Evolutionary conservation across 495 filamentous ascomycete species (phyloP).

Genomic region (Penicillium arizonense): DNA sequence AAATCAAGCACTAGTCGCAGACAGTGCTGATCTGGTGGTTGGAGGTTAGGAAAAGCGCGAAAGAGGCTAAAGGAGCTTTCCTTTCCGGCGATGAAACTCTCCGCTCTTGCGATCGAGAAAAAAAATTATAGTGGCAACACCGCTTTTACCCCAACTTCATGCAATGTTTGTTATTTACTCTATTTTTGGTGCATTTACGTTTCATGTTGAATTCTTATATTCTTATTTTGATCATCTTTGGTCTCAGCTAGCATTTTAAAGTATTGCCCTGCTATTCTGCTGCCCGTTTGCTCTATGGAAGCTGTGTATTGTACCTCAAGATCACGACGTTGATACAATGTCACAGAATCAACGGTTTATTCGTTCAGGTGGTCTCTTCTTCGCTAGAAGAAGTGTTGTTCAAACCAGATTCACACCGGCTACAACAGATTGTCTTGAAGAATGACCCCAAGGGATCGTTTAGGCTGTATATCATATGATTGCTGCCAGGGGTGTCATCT

Average conservation of each 20-base stretch:
- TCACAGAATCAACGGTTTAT: background rate
- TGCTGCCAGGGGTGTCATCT: too few relatives aligned
- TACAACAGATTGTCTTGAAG: too few relatives aligned
- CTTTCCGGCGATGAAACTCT: slow-evolving; percentile 34
- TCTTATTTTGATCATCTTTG: background rate
- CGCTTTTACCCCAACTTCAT: slow-evolving; percentile 15
- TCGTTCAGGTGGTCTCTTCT: background rate
- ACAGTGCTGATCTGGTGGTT: slow-evolving; percentile 14
- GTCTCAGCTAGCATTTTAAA: too few relatives aligned
- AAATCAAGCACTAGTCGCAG: slow-evolving; percentile 4
- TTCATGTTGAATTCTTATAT: background rate
- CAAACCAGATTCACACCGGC: too few relatives aligned
- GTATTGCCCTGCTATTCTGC: background rate
- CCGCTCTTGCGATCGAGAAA: slow-evolving; percentile 24
- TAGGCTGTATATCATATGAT: too few relatives aligned
- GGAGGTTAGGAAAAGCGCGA: slow-evolving; percentile 23
- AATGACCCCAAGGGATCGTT: too few relatives aligned
- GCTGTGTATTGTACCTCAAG: background rate
- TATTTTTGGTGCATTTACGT: background rate
- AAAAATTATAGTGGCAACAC: slow-evolving; percentile 29
- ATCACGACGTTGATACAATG: background rate
- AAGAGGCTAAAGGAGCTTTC: slow-evolving; percentile 33
- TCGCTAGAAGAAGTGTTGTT: too few relatives aligned
- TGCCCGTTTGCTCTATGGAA: background rate
- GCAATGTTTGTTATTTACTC: background rate